phyloP scores from a whole-genome alignment of 164 flowering plant genomes.

The Piper longum region DNA sequence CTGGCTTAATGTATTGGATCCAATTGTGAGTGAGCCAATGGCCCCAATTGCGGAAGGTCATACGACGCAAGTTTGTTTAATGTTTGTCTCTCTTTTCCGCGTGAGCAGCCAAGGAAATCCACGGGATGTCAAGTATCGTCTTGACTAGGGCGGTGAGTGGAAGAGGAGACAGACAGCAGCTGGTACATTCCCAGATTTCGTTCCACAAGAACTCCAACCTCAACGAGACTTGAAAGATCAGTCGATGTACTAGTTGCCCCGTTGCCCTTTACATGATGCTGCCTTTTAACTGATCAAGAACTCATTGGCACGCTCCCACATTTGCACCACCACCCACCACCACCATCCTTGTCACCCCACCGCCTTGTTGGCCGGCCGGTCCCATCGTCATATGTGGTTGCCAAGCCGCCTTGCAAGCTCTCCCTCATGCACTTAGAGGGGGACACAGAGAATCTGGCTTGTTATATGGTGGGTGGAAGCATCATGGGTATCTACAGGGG shows the following conservation, averaged over 20 bases:
- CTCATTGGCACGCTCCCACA: too few relatives aligned
- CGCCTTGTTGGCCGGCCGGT: constrained; percentile 7
- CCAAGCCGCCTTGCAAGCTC: constrained; percentile 16
- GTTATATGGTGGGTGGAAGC: constrained; percentile 36
- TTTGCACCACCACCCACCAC: not conserved
- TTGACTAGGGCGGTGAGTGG: too few relatives aligned
- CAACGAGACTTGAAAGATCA: too few relatives aligned
- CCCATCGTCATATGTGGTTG: constrained; percentile 24
- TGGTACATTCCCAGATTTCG: too few relatives aligned
- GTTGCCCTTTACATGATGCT: too few relatives aligned
- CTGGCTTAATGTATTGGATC: not conserved
- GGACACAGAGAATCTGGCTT: constrained; percentile 20
- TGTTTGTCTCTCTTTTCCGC: too few relatives aligned
- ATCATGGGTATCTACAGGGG: constrained; percentile 26
- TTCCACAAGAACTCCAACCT: too few relatives aligned
- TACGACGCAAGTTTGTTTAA: not conserved
- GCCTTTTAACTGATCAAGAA: too few relatives aligned
- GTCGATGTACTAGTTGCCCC: not conserved
- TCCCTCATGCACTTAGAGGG: constrained; percentile 1
- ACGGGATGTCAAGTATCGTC: too few relatives aligned
- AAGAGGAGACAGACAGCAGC: too few relatives aligned
- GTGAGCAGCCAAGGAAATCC: too few relatives aligned
- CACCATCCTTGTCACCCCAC: constrained; percentile 5
- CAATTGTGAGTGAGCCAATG: not conserved
- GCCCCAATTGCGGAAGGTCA: not conserved